phyloP scores from a whole-genome alignment of 1,139 yeast genomes.

The Debaryomycetaceae sp. region DNA sequence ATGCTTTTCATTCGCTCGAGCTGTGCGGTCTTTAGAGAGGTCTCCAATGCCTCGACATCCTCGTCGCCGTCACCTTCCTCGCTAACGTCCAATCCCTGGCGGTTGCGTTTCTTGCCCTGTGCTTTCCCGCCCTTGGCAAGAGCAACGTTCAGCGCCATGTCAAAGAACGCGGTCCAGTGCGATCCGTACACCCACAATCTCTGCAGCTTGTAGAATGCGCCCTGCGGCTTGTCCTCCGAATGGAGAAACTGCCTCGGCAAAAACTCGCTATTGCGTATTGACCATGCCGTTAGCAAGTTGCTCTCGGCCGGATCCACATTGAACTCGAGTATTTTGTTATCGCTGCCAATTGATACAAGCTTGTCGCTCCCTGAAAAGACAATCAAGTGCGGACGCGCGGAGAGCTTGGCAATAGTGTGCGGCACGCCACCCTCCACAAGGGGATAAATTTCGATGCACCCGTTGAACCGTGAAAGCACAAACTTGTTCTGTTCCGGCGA shows the following conservation, averaged over 20 bases:
- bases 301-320: constrained; percentile 9
- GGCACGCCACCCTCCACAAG: constrained; percentile 9
- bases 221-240: constrained; percentile 63
- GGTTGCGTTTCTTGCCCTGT: constrained; percentile 41
- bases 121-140: constrained; percentile 12
- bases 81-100: constrained; percentile 47
- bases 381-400: constrained; percentile 53
- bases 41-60: constrained; percentile 14
- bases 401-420: constrained; percentile 35
- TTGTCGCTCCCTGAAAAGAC: constrained; percentile 41
- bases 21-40: constrained; percentile 8
- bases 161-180: constrained; percentile 73
- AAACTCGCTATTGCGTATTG: constrained; percentile 61
- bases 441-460: constrained; percentile 47
- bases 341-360: constrained; percentile 59
- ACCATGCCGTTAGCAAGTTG: constrained; percentile 62
- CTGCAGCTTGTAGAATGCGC: constrained; percentile 40
- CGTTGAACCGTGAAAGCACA: constrained; percentile 53
- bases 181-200: constrained; percentile 79
- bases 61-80: constrained; percentile 16
- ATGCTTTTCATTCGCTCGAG: constrained; percentile 17
- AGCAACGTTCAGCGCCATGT: constrained; percentile 53
- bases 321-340: constrained; percentile 67
- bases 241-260: constrained; percentile 57
- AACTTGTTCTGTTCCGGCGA: constrained; percentile 32